Base-by-base conservation (phyloP, 164 flowering plant genomes). In the Berberis thunbergii region DNA sequence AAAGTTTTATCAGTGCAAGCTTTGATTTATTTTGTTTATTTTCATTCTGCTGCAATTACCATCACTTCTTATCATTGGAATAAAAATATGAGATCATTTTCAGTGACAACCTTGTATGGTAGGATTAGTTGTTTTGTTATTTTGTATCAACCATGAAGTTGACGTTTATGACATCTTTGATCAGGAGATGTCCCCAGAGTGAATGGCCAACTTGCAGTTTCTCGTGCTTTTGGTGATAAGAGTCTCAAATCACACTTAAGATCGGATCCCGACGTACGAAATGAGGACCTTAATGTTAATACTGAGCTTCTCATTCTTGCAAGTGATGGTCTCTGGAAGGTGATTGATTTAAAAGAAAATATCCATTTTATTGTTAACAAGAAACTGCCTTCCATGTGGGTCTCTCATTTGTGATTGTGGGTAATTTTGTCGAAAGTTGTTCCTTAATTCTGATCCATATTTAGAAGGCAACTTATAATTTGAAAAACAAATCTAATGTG, bases 301-400 rank as follows among this genome's bases (percentile, higher is more conserved):
- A 83, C 86, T 38, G 89, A 89, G 13, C 61, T 85, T 63, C 81
- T 89, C 70, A 81, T 89, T 68, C 83, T 89, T 54, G 96, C 96
- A 8, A 89, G 96, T 49, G 96, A 89, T 62, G 96, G 96, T 62
- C 66, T 89, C 39, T 89, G 96, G 96, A 89, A 89, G 96, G 96
- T 89, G 59, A 61, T 7, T 41, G 12, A 45, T 41, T 42, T 59
- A 54, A 54, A 5, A 45, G 4, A 55, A 42, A 13, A 3, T 61
- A 43, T 60, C 55, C 41, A 60, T 43, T 39, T 13, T 61, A 6
- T 39, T 54, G 42, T 52, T 13, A 9, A n/a, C 41, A 11, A 26
- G 26, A 26, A 26, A 26, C 26, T 26, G 26, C 26, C 26, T 26
- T 26, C 26, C 26, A 26, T 26, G 26, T 26, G 26, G 26, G 26